Evolutionary conservation across 2,329 filamentous ascomycete species (phyloP).

Genomic region (Fusarium stilboides): DNA sequence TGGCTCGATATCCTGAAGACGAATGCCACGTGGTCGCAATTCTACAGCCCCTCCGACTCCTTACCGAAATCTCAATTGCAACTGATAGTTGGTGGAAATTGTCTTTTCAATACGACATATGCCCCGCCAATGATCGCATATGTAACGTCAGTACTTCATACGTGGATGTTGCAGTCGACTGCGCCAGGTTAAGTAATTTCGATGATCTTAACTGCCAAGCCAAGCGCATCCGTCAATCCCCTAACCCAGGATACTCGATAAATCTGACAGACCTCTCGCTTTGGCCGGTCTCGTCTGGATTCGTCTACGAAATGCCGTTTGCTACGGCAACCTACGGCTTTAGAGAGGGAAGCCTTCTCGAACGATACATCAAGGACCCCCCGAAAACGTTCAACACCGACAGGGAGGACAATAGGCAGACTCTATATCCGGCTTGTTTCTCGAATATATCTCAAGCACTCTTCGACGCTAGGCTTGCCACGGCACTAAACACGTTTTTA

Average conservation of each 20-base stretch:
- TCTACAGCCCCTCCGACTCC: too few relatives aligned
- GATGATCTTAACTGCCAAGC: not conserved
- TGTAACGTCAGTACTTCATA: conserved; percentile 8
- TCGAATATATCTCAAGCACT: too few relatives aligned
- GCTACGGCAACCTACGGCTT: too few relatives aligned
- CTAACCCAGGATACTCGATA: not conserved
- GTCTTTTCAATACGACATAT: not conserved
- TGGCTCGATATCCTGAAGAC: not conserved
- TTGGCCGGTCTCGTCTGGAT: accelerated
- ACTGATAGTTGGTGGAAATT: conserved; percentile 1
- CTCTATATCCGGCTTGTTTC: too few relatives aligned
- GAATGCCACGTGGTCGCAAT: too few relatives aligned
- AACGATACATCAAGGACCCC: too few relatives aligned
- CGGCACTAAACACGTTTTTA: not conserved
- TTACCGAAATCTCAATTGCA: not conserved
- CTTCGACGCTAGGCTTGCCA: too few relatives aligned
- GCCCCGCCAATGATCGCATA: not conserved
- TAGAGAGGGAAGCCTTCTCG: too few relatives aligned
- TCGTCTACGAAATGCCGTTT: not conserved
- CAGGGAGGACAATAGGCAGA: too few relatives aligned
- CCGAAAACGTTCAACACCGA: too few relatives aligned
- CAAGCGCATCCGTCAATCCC: not conserved
- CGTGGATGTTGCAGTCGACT: not conserved
- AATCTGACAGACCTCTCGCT: not conserved
- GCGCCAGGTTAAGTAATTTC: not conserved